Conservation (phyloP, 495 filamentous ascomycete species). For the Neurospora sp. region DNA sequence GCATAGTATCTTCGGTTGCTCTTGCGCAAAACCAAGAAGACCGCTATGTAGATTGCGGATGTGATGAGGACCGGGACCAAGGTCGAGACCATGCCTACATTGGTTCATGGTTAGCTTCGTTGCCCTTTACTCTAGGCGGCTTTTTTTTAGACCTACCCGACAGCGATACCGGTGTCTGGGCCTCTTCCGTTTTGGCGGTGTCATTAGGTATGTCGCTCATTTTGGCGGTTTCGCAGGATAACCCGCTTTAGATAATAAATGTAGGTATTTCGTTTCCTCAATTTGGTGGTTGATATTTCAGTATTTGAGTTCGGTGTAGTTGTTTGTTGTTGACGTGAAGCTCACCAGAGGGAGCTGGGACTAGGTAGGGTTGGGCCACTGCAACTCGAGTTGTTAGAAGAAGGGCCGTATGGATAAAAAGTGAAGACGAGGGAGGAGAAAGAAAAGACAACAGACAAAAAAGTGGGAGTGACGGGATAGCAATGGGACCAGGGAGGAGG, state of each 20-base stretch:
- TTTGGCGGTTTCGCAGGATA: constrained; percentile 12
- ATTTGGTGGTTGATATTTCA: background rate
- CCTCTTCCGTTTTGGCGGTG: background rate
- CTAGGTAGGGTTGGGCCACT: background rate
- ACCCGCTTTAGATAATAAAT: constrained; percentile 3
- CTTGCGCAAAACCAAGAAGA: constrained; percentile 71
- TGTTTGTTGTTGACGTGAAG: background rate
- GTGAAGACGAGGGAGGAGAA: background rate
- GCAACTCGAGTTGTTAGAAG: background rate
- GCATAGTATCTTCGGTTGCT: constrained; percentile 71
- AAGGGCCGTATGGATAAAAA: background rate
- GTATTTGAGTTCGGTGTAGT: background rate
- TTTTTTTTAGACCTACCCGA: constrained; percentile 15
- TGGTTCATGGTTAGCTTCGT: background rate
- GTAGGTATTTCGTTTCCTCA: background rate
- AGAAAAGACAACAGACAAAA: background rate
- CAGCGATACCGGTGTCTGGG: constrained; percentile 10
- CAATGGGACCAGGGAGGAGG: background rate
- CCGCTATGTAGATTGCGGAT: constrained; percentile 50
- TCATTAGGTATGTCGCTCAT: constrained; percentile 5
- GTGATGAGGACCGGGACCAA: constrained; percentile 59
- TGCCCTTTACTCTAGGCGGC: background rate
- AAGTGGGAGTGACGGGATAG: background rate
- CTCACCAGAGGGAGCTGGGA: background rate
- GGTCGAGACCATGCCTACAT: constrained; percentile 53